Evolutionary conservation across 78 protist genomes (phyloP).

Genomic region (Pigoraptor vietnamica): DNA sequence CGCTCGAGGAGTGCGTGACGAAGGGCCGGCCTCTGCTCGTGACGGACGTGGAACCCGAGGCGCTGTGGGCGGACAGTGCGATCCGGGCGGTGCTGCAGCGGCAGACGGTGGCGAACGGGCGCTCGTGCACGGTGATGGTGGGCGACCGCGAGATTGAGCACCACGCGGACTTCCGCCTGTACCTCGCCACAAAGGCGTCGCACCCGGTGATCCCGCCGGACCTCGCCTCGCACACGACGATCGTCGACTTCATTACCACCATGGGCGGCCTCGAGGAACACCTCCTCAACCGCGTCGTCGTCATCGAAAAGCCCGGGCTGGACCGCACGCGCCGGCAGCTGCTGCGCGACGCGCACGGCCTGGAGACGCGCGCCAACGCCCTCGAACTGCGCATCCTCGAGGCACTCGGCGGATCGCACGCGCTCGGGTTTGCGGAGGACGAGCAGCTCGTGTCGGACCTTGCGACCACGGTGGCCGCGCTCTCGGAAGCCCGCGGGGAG

Average conservation of each 20-base stretch:
- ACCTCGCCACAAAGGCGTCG: slow-evolving; percentile 70
- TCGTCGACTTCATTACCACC: slow-evolving; percentile 79
- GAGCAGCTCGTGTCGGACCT: slow-evolving; percentile 64
- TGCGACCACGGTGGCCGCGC: background rate
- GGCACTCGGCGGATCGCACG: slow-evolving; percentile 20
- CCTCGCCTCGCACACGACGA: slow-evolving; percentile 53
- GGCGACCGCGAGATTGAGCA: slow-evolving; percentile 66
- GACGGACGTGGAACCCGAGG: slow-evolving; percentile 62
- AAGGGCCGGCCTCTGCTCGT: slow-evolving; percentile 68
- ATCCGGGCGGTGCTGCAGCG: slow-evolving; percentile 58
- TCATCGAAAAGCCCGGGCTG: slow-evolving; percentile 51
- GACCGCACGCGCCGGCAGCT: slow-evolving; percentile 44
- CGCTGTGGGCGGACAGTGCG: slow-evolving; percentile 53
- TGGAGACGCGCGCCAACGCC: background rate
- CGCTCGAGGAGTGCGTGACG: slow-evolving; percentile 55
- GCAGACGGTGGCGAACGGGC: slow-evolving; percentile 49
- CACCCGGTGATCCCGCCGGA: slow-evolving; percentile 78
- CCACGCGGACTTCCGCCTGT: slow-evolving; percentile 52
- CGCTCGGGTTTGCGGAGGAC: slow-evolving; percentile 54
- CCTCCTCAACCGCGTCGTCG: slow-evolving; percentile 66
- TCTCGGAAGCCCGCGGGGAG: background rate
- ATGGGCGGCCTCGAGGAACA: slow-evolving; percentile 66
- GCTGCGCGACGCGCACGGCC: background rate
- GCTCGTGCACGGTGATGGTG: slow-evolving; percentile 45
- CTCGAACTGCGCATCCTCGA: slow-evolving; percentile 51